Evolutionary conservation across 2,329 filamentous ascomycete species (phyloP).

Genomic region (Hypoxylon sp.): DNA sequence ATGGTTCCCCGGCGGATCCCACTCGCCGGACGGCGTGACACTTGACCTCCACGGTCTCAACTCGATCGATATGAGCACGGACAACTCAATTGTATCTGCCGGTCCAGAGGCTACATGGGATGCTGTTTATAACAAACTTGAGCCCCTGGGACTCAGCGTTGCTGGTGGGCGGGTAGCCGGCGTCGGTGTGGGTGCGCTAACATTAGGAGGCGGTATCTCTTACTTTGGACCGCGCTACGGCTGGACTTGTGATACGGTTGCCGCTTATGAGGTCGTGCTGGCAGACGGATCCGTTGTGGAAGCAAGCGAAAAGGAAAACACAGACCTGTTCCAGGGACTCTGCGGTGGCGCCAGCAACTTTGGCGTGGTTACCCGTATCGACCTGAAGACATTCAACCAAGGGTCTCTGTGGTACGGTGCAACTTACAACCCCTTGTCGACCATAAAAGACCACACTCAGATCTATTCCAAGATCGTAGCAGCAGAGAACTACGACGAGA

Average conservation of each 20-base stretch:
- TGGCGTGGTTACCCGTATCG: constrained; percentile 35
- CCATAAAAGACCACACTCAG: not conserved
- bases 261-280: constrained; percentile 16
- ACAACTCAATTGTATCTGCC: constrained; percentile 49
- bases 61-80: constrained; percentile 44
- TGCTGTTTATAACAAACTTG: constrained; percentile 52
- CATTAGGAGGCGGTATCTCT: constrained; percentile 29
- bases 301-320: constrained; percentile 20
- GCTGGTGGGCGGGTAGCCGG: constrained; percentile 19
- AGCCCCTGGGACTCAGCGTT: constrained; percentile 44
- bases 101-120: constrained; percentile 56
- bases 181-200: constrained; percentile 25
- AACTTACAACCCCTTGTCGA: not conserved
- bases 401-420: not conserved
- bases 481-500: constrained; percentile 15
- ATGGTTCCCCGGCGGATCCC: constrained; percentile 54
- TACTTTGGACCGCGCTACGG: constrained; percentile 26
- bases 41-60: constrained; percentile 55
- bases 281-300: constrained; percentile 20
- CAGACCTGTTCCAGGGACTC: constrained; percentile 30
- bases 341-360: constrained; percentile 35
- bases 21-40: constrained; percentile 50
- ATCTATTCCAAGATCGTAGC: not conserved
- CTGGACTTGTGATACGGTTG: constrained; percentile 25
- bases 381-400: not conserved